Percentiles rank a stretch among this genome's conserved stretches.
phyloP scores from a whole-genome alignment of 306 rosid species.

The Trifolium repens region DNA sequence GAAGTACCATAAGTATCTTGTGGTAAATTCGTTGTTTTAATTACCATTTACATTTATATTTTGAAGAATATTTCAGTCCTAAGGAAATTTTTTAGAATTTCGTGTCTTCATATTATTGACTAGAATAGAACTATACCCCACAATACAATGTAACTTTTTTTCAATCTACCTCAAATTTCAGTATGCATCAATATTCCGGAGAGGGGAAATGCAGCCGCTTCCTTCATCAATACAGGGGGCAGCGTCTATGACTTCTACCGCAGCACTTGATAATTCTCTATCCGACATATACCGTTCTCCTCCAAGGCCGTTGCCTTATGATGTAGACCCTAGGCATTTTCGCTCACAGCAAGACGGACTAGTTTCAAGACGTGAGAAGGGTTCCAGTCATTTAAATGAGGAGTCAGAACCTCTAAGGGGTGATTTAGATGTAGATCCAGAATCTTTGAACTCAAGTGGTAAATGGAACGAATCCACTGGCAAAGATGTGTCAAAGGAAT shows the following conservation, averaged over 20 bases:
- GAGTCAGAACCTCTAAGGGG: slow-evolving; percentile 89
- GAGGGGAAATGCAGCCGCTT: slow-evolving; percentile 78
- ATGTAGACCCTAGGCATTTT: slow-evolving; percentile 80
- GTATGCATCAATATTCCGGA: slow-evolving; percentile 78
- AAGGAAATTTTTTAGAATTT: background rate
- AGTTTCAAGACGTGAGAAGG: slow-evolving; percentile 88
- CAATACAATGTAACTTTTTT: slow-evolving; percentile 33
- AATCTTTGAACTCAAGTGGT: slow-evolving; percentile 58
- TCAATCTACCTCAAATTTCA: slow-evolving; percentile 45
- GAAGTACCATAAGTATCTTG: slow-evolving; percentile 10
- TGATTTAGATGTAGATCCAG: slow-evolving; percentile 68
- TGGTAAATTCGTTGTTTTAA: slow-evolving; percentile 20
- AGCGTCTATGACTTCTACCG: slow-evolving; percentile 71
- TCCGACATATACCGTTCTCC: slow-evolving; percentile 94
- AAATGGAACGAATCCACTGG: slow-evolving; percentile 71
- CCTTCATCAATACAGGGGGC: slow-evolving; percentile 81
- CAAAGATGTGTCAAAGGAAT: slow-evolving; percentile 78
- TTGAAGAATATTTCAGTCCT: slow-evolving; percentile 25
- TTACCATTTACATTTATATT: background rate
- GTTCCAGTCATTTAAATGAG: slow-evolving; percentile 83
- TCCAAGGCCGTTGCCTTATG: slow-evolving; percentile 97
- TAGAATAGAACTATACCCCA: slow-evolving; percentile 23
- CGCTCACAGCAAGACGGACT: slow-evolving; percentile 79
- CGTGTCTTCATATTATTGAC: slow-evolving; percentile 17
- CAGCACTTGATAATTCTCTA: slow-evolving; percentile 77